Conservation (phyloP, 192 early-diverging fungal genomes). For the Coemansia sp. region DNA sequence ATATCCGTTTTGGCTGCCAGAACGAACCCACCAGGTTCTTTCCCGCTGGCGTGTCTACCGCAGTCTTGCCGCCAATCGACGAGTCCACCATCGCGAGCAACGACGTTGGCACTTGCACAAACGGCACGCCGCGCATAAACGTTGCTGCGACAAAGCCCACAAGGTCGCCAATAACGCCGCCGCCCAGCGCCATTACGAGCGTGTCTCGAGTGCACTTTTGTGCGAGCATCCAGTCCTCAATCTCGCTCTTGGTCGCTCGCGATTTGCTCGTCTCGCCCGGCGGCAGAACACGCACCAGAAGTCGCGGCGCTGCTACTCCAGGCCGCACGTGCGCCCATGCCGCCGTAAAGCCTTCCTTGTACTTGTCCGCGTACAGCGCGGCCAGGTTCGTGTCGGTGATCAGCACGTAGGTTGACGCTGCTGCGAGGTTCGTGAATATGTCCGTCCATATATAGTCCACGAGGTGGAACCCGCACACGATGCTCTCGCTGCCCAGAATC, state of each 20-base stretch:
- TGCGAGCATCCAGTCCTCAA: slow-evolving; percentile 90
- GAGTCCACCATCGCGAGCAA: slow-evolving; percentile 98
- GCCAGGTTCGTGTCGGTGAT: slow-evolving; percentile 87
- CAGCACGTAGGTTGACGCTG: slow-evolving; percentile 80
- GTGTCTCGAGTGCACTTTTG: slow-evolving; percentile 90
- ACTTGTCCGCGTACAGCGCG: slow-evolving; percentile 65
- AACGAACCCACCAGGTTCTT: slow-evolving; percentile 97
- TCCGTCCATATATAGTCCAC: slow-evolving; percentile 73
- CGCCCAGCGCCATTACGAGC: slow-evolving; percentile 89
- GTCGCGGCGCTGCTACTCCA: slow-evolving; percentile 41
- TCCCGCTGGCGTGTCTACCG: slow-evolving; percentile 91
- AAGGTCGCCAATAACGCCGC: slow-evolving; percentile 96
- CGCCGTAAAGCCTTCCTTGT: slow-evolving; percentile 57
- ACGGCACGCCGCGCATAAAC: slow-evolving; percentile 95
- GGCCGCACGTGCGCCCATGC: slow-evolving; percentile 29
- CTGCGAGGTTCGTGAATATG: slow-evolving; percentile 65
- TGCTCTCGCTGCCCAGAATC: slow-evolving; percentile 86
- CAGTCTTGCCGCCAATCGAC: slow-evolving; percentile 95
- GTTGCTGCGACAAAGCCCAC: slow-evolving; percentile 97
- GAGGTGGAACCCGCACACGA: slow-evolving; percentile 83
- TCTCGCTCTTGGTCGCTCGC: slow-evolving; percentile 75
- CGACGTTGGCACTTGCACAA: slow-evolving; percentile 94
- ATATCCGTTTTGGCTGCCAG: slow-evolving; percentile 93
- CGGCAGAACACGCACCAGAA: slow-evolving; percentile 76
- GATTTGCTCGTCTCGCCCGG: slow-evolving; percentile 91